These are phyloP conservation scores for Ganoderma leucocontextum DNA, from an alignment of 1,284 basidiomycete genomes.

Conservation along the genomic window DNA sequence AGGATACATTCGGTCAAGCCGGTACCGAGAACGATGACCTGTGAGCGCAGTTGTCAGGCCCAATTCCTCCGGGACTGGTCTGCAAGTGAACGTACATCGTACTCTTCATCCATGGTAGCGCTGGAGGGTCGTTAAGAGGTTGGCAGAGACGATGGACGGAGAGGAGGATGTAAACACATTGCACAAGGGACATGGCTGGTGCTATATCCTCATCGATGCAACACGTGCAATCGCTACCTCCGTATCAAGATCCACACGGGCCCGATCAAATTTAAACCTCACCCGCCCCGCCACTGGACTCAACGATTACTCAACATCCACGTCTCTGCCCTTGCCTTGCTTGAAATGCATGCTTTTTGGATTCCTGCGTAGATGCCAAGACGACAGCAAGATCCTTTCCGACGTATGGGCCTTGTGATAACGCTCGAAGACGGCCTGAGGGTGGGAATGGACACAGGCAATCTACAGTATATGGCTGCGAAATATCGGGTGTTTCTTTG, in stretches of 20 bases:
- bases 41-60: constrained; percentile 22
- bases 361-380: not conserved
- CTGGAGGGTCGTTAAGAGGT: constrained; percentile 27
- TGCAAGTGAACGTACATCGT: constrained; percentile 65
- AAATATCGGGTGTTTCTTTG: too few relatives aligned
- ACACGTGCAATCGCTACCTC: constrained; percentile 32
- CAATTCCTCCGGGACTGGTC: not conserved
- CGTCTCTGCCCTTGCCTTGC: not conserved
- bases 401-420: too few relatives aligned
- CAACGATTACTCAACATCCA: not conserved
- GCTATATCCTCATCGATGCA: constrained; percentile 35
- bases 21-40: constrained; percentile 96
- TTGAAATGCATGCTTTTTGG: not conserved
- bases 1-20: constrained; percentile 99
- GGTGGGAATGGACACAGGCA: too few relatives aligned
- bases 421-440: too few relatives aligned
- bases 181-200: constrained; percentile 18
- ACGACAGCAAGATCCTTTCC: not conserved
- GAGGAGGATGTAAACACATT: constrained; percentile 22
- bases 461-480: too few relatives aligned
- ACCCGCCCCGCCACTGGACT: not conserved
- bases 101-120: constrained; percentile 84
- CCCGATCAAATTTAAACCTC: constrained; percentile 22
- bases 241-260: constrained; percentile 26
- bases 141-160: constrained; percentile 22